Conservation (phyloP, 495 filamentous ascomycete species). For the Neohortaea acidophila region DNA sequence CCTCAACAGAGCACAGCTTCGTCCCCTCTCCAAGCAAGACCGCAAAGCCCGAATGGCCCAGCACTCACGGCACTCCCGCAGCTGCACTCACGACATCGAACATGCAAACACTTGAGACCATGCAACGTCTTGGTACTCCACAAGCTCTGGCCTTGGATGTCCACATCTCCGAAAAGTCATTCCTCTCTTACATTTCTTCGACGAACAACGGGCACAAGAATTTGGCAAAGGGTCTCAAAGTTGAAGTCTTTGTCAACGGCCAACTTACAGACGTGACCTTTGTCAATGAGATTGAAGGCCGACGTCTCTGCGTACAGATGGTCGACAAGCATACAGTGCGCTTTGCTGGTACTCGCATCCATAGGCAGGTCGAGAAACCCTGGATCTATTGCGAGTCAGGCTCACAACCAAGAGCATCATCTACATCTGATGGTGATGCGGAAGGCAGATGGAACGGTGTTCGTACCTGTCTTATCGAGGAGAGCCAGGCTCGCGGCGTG, state of each 20-base stretch:
- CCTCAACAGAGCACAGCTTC: too few relatives aligned
- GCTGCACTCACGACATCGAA: too few relatives aligned
- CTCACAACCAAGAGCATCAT: not conserved
- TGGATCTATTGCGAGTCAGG: slow-evolving; percentile 21
- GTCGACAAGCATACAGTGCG: too few relatives aligned
- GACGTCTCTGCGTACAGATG: too few relatives aligned
- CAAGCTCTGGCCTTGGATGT: slow-evolving; percentile 21
- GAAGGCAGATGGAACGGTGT: slow-evolving; percentile 28
- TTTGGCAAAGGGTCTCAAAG: slow-evolving; percentile 21
- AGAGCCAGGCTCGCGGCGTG: slow-evolving; percentile 24
- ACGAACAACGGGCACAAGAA: not conserved
- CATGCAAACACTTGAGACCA: too few relatives aligned
- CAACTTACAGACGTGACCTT: slow-evolving; percentile 22
- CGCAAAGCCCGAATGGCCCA: too few relatives aligned
- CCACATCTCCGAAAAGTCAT: slow-evolving; percentile 17
- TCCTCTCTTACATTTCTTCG: too few relatives aligned
- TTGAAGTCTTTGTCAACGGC: slow-evolving; percentile 35
- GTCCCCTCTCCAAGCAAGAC: too few relatives aligned
- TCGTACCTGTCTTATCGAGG: slow-evolving; percentile 17
- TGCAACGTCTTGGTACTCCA: too few relatives aligned
- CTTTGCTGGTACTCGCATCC: slow-evolving; percentile 22
- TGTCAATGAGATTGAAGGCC: slow-evolving; percentile 12
- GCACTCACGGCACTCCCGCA: too few relatives aligned
- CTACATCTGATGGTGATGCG: too few relatives aligned
- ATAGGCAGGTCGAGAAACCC: slow-evolving; percentile 26